A percentile compares a stretch with the other conserved stretches of the same genome.
phyloP scores from a whole-genome alignment of 2,329 filamentous ascomycete species.

The Amphichorda felina region DNA sequence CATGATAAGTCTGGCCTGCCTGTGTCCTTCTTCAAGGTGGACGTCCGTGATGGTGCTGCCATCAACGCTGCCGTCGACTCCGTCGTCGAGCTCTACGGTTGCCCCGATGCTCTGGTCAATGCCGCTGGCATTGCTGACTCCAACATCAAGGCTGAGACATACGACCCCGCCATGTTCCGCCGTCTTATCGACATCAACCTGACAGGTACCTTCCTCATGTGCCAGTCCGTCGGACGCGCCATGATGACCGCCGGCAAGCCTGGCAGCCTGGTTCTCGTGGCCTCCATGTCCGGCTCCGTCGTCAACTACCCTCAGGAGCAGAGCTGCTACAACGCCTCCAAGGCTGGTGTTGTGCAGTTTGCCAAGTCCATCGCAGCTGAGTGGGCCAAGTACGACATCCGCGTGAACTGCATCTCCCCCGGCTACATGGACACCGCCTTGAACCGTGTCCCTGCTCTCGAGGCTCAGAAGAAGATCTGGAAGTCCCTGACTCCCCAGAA shows the following conservation, averaged over 20 bases:
- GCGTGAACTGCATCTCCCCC: conserved; percentile 75
- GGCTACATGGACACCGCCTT: conserved; percentile 81
- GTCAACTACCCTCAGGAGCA: conserved; percentile 84
- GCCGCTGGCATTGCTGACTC: conserved; percentile 72
- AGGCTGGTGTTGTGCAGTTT: conserved; percentile 68
- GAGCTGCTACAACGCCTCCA: conserved; percentile 73
- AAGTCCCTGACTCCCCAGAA: conserved; percentile 60
- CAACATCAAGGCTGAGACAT: conserved; percentile 72
- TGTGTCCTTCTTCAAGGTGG: conserved; percentile 67
- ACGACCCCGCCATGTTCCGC: conserved; percentile 66
- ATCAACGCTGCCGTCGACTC: conserved; percentile 59
- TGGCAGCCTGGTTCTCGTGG: conserved; percentile 64
- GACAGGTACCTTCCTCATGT: conserved; percentile 66
- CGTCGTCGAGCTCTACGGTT: conserved; percentile 54
- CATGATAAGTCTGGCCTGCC: conserved; percentile 62
- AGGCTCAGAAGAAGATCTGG: conserved; percentile 77
- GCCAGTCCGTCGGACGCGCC: conserved; percentile 56
- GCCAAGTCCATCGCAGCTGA: conserved; percentile 73
- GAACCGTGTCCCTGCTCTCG: conserved; percentile 66
- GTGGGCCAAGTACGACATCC: conserved; percentile 72
- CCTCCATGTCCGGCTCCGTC: conserved; percentile 71
- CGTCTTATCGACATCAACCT: conserved; percentile 74
- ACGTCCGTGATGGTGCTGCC: conserved; percentile 59
- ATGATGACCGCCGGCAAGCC: conserved; percentile 65
- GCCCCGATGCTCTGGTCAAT: conserved; percentile 67